Evolutionary conservation across 176 grass and related monocot genomes (phyloP), one percentile per base, ranked within the genome.

Genomic region (Raddia distichophylla): DNA sequence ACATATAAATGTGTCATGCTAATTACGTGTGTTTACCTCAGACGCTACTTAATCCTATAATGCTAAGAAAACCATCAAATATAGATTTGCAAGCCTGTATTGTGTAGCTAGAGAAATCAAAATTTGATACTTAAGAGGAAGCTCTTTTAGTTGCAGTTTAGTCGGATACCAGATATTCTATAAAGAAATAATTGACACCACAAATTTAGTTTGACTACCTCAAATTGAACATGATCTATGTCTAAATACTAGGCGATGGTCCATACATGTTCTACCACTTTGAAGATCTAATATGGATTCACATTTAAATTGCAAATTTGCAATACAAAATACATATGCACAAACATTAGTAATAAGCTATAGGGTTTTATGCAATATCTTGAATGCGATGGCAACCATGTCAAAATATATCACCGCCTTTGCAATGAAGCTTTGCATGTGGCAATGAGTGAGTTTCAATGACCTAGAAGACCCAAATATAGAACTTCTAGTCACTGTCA

Each of bases 231-330:
- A 61, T 77, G 32, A 27, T 60, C 8, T 40, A 42, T 60, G 48
- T 17, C 22, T 76, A 69, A 84, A n/a, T 83, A 63, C 65, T 47
- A 27, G 34, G 17, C 16, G 27, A 73, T 42, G 59, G 18, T 63
- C 8, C 14, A 4, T 14, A 53, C 57, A 73, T 83, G 69, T 10
- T 64, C 42, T 6, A 12, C n/a, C 19, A 82, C 35, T 75, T 52
- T 22, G 55, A 71, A 35, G 1, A 34, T 35, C 10, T 59, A 10
- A 45, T 27, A 67, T 55, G 16, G 32, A 67, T 33, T 60, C 60
- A 71, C 48, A 55, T 27, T 43, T 40, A 16, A 77, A 58, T 76
- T 76, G 4, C 34, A n/a, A 16, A 77, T 48, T 76, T 76, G 4
- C 34, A n/a, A 37, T 48, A 51, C 35, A 15, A 59, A 63, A 57